phyloP scores from a whole-genome alignment of 495 filamentous ascomycete genomes.

The Talaromyces proteolyticus region DNA sequence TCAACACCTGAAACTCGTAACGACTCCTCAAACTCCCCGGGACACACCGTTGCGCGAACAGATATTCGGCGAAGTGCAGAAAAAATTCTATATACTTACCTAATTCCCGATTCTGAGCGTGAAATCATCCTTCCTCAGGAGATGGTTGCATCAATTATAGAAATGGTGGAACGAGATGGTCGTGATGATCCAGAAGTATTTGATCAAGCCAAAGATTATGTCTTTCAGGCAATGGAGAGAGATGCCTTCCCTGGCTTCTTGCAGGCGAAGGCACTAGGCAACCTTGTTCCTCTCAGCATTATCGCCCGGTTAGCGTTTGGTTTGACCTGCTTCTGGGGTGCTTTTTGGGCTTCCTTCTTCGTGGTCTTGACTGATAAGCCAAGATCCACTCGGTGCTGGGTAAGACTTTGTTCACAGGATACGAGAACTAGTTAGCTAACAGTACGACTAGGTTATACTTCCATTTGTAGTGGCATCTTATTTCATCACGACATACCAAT shows the following conservation, averaged over 20 bases:
- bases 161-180: constrained; percentile 78
- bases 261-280: constrained; percentile 88
- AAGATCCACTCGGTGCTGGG: constrained; percentile 72
- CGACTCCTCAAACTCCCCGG: constrained; percentile 64
- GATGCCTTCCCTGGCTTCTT: constrained; percentile 97
- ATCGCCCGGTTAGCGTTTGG: constrained; percentile 79
- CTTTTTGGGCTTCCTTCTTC: constrained; percentile 88
- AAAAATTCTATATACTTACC: constrained; percentile 94
- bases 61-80: constrained; percentile 92
- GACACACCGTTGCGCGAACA: constrained; percentile 73
- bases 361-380: constrained; percentile 84
- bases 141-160: constrained; percentile 74
- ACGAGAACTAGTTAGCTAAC: background rate
- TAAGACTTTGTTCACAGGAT: constrained; percentile 37
- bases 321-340: constrained; percentile 81
- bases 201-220: constrained; percentile 95
- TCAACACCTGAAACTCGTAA: constrained; percentile 45
- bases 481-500: constrained; percentile 83
- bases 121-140: constrained; percentile 89
- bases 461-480: constrained; percentile 90
- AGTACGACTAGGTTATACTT: constrained; percentile 66
- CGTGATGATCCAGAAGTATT: constrained; percentile 97
- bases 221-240: constrained; percentile 98
- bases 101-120: constrained; percentile 86
- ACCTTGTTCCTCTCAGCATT: constrained; percentile 82